Evolutionary conservation across 2,329 filamentous ascomycete species (phyloP).

Genomic region (Remersonia thermophila): DNA sequence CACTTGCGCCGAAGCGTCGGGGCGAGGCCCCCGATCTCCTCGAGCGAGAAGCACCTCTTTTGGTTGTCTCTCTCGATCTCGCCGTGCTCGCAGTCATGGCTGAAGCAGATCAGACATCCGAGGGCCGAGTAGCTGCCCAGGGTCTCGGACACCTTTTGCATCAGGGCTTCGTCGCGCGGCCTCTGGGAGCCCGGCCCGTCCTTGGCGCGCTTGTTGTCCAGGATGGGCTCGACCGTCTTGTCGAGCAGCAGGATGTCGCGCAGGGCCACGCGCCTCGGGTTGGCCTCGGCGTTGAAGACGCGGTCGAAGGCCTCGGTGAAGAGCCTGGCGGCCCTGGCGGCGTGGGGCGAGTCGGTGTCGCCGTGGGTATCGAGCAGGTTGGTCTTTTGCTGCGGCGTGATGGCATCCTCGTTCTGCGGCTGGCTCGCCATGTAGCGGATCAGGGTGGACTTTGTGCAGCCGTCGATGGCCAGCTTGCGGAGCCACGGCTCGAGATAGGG

Average conservation of each 20-base stretch:
- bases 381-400: slow-evolving; percentile 43
- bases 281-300: slow-evolving; percentile 34
- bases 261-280: slow-evolving; percentile 26
- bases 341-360: slow-evolving; percentile 29
- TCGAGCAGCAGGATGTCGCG: slow-evolving; percentile 41
- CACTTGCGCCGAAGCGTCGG: slow-evolving; percentile 21
- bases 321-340: slow-evolving; percentile 31
- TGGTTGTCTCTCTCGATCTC: slow-evolving; percentile 44
- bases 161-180: slow-evolving; percentile 25
- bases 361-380: slow-evolving; percentile 37
- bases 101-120: slow-evolving; percentile 46
- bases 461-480: slow-evolving; percentile 34
- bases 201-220: slow-evolving; percentile 40
- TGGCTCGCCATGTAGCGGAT: slow-evolving; percentile 41
- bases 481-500: slow-evolving; percentile 45
- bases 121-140: slow-evolving; percentile 44
- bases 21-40: slow-evolving; percentile 26
- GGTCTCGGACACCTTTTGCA: slow-evolving; percentile 31
- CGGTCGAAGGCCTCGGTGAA: slow-evolving; percentile 46
- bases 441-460: slow-evolving; percentile 39
- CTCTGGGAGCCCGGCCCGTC: slow-evolving; percentile 25
- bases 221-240: slow-evolving; percentile 39
- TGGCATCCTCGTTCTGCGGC: slow-evolving; percentile 31
- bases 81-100: slow-evolving; percentile 49
- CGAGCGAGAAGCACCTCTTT: slow-evolving; percentile 40